These are phyloP conservation scores for Parasarocladium wereldwijsianum DNA, from an alignment of 2,329 filamentous ascomycete species.

Conservation along the genomic window DNA sequence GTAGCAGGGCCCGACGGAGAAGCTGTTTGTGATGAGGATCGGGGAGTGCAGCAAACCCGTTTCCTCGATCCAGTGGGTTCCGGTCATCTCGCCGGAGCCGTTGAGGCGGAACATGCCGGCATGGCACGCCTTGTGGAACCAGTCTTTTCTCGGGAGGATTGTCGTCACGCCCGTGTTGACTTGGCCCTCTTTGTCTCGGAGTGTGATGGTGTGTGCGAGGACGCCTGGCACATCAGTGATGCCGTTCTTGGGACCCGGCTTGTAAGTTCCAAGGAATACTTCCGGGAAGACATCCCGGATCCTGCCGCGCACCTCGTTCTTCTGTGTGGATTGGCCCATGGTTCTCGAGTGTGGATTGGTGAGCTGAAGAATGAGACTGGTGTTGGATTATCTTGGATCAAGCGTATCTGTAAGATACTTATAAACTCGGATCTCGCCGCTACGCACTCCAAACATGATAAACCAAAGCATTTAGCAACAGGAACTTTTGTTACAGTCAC, in stretches of 20 bases:
- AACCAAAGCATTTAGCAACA: too few species aligned
- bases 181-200: conserved; percentile 14
- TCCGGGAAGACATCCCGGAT: conserved; percentile 25
- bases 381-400: too few species aligned
- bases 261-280: conserved; percentile 23
- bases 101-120: conserved; percentile 40
- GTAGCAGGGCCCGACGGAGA: conserved; percentile 38
- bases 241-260: conserved; percentile 26
- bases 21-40: conserved; percentile 41
- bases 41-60: conserved; percentile 40
- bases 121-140: conserved; percentile 26
- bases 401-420: too few species aligned
- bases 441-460: too few species aligned
- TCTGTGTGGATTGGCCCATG: too few species aligned
- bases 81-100: conserved; percentile 43
- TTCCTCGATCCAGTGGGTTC: conserved; percentile 41
- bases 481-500: too few species aligned
- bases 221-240: conserved; percentile 30
- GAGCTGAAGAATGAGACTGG: too few species aligned
- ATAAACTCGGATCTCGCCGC: too few species aligned
- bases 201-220: conserved; percentile 24
- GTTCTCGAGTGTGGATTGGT: too few species aligned
- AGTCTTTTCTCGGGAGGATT: conserved; percentile 25
- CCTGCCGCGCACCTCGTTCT: too few species aligned
- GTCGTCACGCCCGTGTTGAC: conserved; percentile 30